Base-by-base conservation (phyloP, 371 early-diverging fungal genomes). In the Apophysomyces variabilis region DNA sequence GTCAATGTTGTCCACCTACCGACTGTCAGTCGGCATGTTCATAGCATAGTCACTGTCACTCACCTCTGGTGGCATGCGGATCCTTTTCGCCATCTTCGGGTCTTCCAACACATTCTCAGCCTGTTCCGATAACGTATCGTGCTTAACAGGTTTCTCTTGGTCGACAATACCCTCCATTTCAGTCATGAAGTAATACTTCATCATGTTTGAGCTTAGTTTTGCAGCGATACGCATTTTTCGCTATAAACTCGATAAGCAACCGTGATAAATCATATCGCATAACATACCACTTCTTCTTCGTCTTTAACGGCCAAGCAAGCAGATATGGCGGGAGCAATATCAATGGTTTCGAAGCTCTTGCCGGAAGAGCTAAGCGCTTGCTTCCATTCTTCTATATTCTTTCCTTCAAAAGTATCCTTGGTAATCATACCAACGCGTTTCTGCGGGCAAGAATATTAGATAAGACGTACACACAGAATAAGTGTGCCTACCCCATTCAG, bases 91-190 rank as follows among this genome's bases (percentile, higher is more conserved):
- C 66, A 90, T 75, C 64, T 89, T 90, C 44, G 92, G 89, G 65
- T 92, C 87, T 44, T 83, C 77, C 41, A 96, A 73, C 6, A 80
- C 85, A 41, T 77, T 84, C 60, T 96, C 97, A 0, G 93, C 88
- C 58, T 85, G 72, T 32, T 89, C 88, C 7, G 96, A 81, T n/a
- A 99, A 75, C 58, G 91, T 84, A 58, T 92, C 94, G 78, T 99
- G 96, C 11, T 93, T 93, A 37, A 97, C 86, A 37, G 85, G 84
- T 74, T 90, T 91, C 43, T 92, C 96, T 70, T 92, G 88, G 69
- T 99, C 98, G 62, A 99, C 86, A 38, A 92, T 85, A 35, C 83
- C 76, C 4, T 89, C 85, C 90, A 97, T 95, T 71, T 94, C 90
- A 61, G 91, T 83, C 26, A 92, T 86, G 64, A 97, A 94, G 64